phyloP scores from a whole-genome alignment of 1,284 basidiomycete genomes.

The Naganishia liquefaciens region DNA sequence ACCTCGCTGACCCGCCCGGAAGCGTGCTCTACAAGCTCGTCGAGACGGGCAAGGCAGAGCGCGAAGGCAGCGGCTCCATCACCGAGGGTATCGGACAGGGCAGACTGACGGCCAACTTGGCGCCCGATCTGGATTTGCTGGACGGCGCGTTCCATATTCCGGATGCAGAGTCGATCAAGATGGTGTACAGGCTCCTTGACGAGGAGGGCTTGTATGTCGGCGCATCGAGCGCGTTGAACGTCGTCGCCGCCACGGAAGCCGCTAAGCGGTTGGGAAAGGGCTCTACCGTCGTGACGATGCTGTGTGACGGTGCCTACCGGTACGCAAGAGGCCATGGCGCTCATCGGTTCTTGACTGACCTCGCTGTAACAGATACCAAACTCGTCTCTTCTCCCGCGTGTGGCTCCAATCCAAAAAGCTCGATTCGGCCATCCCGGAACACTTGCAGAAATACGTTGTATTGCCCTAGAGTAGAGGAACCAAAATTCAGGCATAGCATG shows the following conservation, averaged over 20 bases:
- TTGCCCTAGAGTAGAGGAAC: conserved; percentile 54
- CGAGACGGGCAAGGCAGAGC: conserved; percentile 74
- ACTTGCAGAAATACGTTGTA: conserved; percentile 87
- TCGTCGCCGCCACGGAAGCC: conserved; percentile 87
- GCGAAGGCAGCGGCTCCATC: conserved; percentile 80
- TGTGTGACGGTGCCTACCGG: conserved; percentile 93
- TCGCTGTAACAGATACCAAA: conserved; percentile 68
- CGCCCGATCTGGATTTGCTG: conserved; percentile 75
- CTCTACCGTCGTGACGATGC: conserved; percentile 81
- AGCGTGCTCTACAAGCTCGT: conserved; percentile 88
- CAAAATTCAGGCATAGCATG: too few relatives aligned
- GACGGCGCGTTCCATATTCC: conserved; percentile 82
- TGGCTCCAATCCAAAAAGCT: conserved; percentile 88
- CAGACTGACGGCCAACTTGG: conserved; percentile 91
- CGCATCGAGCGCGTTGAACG: conserved; percentile 93
- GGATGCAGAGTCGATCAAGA: conserved; percentile 85
- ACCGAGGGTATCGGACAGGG: conserved; percentile 99
- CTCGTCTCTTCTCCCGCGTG: conserved; percentile 87
- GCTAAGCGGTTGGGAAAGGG: conserved; percentile 77
- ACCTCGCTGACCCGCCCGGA: conserved; percentile 95
- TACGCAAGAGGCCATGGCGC: conserved; percentile 36
- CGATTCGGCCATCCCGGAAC: conserved; percentile 73
- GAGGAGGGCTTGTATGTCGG: conserved; percentile 94
- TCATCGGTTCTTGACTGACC: conserved; percentile 16
- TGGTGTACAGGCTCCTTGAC: conserved; percentile 91